Evolutionary conservation across 2,329 filamentous ascomycete species (phyloP).

Genomic region (Hypoxylon rubiginosum): DNA sequence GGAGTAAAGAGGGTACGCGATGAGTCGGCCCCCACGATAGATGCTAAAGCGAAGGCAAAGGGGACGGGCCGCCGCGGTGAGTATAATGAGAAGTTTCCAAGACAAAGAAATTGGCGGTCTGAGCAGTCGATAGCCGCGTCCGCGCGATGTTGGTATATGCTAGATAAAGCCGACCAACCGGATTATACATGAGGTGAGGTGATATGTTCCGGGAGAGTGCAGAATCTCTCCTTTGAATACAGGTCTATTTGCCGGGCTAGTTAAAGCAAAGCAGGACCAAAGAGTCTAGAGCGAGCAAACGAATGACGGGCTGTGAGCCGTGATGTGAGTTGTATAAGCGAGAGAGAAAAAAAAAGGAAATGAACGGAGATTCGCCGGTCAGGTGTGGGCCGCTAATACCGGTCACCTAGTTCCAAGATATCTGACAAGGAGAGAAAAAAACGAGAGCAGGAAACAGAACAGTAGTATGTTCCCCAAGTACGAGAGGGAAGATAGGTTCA

Average conservation of each 20-base stretch:
- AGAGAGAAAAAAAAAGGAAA: constrained; percentile 33
- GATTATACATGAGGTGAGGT: constrained; percentile 38
- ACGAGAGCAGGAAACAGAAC: constrained; percentile 20
- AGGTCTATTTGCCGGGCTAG: constrained; percentile 36
- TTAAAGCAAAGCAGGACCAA: constrained; percentile 39
- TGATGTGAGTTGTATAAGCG: constrained; percentile 37
- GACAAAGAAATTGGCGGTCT: constrained; percentile 37
- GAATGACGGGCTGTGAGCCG: constrained; percentile 38
- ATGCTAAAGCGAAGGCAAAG: constrained; percentile 17
- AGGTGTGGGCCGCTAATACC: constrained; percentile 33
- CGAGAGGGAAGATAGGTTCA: constrained; percentile 30
- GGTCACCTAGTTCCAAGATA: constrained; percentile 23
- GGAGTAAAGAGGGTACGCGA: constrained; percentile 14
- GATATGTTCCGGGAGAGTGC: constrained; percentile 32
- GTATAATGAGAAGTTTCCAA: constrained; percentile 20
- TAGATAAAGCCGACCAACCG: constrained; percentile 36
- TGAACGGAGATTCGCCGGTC: constrained; percentile 32
- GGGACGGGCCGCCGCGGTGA: constrained; percentile 29
- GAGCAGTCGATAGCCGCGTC: constrained; percentile 39
- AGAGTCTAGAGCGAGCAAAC: constrained; percentile 28
- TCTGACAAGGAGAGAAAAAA: constrained; percentile 18
- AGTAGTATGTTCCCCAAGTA: constrained; percentile 30
- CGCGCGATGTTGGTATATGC: constrained; percentile 37
- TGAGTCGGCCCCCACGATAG: constrained; percentile 19
- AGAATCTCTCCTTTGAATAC: constrained; percentile 30